Conservation (phyloP, 805 yeast genomes). For the Candida montana region DNA sequence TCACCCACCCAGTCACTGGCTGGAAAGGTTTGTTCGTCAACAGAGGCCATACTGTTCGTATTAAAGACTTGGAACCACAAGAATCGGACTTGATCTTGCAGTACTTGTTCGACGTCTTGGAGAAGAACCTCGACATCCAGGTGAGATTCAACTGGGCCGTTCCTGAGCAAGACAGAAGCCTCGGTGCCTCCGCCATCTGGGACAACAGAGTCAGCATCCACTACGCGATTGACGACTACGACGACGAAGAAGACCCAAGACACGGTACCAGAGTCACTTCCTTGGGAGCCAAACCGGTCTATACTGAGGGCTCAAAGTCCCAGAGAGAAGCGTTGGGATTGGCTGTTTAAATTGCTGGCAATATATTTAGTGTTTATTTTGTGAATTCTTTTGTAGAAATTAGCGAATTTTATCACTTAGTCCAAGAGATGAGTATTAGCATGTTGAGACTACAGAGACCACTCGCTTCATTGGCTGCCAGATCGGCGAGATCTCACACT, state of each 20-base stretch:
- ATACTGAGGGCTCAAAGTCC: conserved; percentile 43
- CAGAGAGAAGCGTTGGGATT: conserved; percentile 9
- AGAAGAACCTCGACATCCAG: conserved; percentile 49
- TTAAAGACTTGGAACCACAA: conserved; percentile 18
- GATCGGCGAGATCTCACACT: conserved; percentile 2
- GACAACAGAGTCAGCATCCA: conserved; percentile 54
- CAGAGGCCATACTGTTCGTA: conserved; percentile 42
- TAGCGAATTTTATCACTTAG: too few relatives aligned
- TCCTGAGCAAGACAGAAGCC: conserved; percentile 26
- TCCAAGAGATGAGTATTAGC: not conserved
- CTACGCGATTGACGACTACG: conserved; percentile 44
- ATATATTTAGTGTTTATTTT: too few relatives aligned
- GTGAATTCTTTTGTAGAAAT: too few relatives aligned
- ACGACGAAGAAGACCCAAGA: conserved; percentile 50
- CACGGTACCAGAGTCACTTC: conserved; percentile 52
- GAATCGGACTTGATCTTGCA: conserved; percentile 30
- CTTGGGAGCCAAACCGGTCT: conserved; percentile 49
- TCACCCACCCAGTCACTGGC: conserved; percentile 63
- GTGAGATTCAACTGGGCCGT: conserved; percentile 49
- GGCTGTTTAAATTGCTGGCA: too few relatives aligned
- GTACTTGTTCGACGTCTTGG: conserved; percentile 39
- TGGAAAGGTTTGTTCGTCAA: conserved; percentile 53
- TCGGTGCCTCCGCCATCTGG: conserved; percentile 48
- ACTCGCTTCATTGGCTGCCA: not conserved
- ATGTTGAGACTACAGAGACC: conserved; percentile 7